Conservation (phyloP, 768 basidiomycete genomes). For the Suillus tomentosus region DNA sequence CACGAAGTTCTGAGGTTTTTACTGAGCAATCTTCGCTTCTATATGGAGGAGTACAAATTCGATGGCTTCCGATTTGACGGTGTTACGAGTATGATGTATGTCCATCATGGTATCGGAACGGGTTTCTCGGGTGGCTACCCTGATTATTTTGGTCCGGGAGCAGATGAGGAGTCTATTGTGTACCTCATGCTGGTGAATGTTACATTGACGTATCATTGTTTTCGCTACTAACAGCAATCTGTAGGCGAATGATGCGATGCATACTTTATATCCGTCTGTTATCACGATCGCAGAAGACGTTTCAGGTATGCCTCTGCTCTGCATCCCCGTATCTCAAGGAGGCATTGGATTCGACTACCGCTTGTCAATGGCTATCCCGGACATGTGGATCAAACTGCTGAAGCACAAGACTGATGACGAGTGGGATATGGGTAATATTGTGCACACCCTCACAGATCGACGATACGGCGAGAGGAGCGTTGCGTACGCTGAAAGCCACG, state of each 20-base stretch:
- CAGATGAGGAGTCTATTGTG: conserved; percentile 87
- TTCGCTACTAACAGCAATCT: conserved; percentile 13
- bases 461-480: conserved; percentile 89
- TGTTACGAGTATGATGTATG: conserved; percentile 99
- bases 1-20: conserved; percentile 96
- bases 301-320: conserved; percentile 97
- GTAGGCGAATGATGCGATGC: conserved; percentile 92
- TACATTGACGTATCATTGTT: not conserved
- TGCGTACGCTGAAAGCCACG: conserved; percentile 94
- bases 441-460: conserved; percentile 88
- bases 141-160: conserved; percentile 89
- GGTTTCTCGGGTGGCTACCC: conserved; percentile 98
- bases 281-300: conserved; percentile 99
- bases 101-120: conserved; percentile 95
- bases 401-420: conserved; percentile 87
- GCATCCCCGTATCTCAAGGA: conserved; percentile 74
- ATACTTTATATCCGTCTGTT: conserved; percentile 72
- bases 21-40: conserved; percentile 92
- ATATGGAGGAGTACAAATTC: conserved; percentile 92
- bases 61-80: conserved; percentile 99
- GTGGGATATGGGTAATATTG: conserved; percentile 88
- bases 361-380: conserved; percentile 96
- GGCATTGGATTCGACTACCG: conserved; percentile 98
- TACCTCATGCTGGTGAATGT: conserved; percentile 93
- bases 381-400: conserved; percentile 99